Evolutionary conservation across 208 protist genomes (phyloP).

Genomic region (Acanthamoeba quina): DNA sequence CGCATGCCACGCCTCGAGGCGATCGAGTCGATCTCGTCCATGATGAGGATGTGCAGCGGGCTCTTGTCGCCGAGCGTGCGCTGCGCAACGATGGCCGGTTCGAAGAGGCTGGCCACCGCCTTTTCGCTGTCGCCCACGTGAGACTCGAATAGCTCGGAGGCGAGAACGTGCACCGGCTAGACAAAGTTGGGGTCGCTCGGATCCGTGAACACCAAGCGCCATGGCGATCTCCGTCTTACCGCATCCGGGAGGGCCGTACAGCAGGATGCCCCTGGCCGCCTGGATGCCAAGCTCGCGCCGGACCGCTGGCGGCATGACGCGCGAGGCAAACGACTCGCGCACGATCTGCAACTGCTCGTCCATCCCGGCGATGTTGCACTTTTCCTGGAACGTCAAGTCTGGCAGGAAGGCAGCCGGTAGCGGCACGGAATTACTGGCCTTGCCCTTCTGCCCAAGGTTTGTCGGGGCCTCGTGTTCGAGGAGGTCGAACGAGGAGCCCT

Average conservation of each 20-base stretch:
- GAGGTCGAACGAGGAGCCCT: no score
- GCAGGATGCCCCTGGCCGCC: conserved; percentile 35
- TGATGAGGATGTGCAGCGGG: conserved; percentile 99
- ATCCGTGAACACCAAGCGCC: conserved; percentile 88
- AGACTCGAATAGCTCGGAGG: conserved; percentile 94
- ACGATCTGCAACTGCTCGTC: no score
- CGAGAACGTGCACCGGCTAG: conserved; percentile 95
- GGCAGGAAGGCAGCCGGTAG: no score
- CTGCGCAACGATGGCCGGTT: conserved; percentile 92
- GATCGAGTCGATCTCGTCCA: conserved; percentile 99
- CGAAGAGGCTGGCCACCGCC: conserved; percentile 94
- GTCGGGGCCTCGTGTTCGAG: no score
- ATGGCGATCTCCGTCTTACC: conserved; percentile 49
- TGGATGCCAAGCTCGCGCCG: no score
- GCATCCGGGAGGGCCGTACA: conserved; percentile 49
- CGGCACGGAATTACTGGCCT: no score
- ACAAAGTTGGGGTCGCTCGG: no score
- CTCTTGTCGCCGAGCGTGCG: conserved; percentile 93
- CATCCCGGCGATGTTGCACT: no score
- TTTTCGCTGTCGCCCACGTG: conserved; percentile 96
- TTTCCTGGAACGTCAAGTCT: no score
- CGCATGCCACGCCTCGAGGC: conserved; percentile 95
- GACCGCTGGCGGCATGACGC: no score
- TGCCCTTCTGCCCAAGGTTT: no score
- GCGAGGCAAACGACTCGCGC: no score